Conservation (phyloP, 352 stramenopile species). For the Phytophthora nicotianae region DNA sequence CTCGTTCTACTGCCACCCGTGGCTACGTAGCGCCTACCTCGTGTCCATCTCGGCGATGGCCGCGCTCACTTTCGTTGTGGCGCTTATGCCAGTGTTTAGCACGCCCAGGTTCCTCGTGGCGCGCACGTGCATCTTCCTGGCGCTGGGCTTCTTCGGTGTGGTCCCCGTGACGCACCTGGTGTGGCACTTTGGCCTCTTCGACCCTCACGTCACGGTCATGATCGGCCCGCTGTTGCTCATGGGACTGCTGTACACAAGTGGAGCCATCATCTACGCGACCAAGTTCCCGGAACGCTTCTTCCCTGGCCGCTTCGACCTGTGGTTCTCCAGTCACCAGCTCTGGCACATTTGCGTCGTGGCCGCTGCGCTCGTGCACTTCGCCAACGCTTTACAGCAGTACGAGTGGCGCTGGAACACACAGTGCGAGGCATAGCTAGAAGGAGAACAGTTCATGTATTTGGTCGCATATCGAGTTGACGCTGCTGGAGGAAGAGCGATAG, state of each 20-base stretch:
- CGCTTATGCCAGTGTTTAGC: constrained; percentile 71
- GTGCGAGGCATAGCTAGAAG: constrained; percentile 60
- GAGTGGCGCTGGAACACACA: constrained; percentile 87
- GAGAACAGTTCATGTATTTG: constrained; percentile 3
- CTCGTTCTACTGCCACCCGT: constrained; percentile 88
- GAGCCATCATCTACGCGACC: constrained; percentile 84
- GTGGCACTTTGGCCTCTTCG: constrained; percentile 76
- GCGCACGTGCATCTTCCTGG: constrained; percentile 79
- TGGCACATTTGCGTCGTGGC: constrained; percentile 90
- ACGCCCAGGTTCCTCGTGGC: constrained; percentile 76
- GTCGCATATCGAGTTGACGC: constrained; percentile 14
- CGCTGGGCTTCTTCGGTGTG: constrained; percentile 81
- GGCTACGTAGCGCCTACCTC: constrained; percentile 66
- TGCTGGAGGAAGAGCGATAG: neutral
- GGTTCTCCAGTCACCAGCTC: constrained; percentile 87
- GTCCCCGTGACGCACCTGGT: constrained; percentile 80
- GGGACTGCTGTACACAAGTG: constrained; percentile 77
- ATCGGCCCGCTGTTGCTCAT: constrained; percentile 81
- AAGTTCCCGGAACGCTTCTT: constrained; percentile 88
- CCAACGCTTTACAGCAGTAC: constrained; percentile 84
- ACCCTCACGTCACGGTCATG: constrained; percentile 87
- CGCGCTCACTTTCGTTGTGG: constrained; percentile 70
- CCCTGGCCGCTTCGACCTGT: constrained; percentile 84
- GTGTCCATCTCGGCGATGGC: constrained; percentile 71
- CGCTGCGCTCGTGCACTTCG: constrained; percentile 86